A percentile compares a stretch with the other conserved stretches of the same genome.
Conservation (phyloP, 495 filamentous ascomycete species). For the Penicillium soppii region DNA sequence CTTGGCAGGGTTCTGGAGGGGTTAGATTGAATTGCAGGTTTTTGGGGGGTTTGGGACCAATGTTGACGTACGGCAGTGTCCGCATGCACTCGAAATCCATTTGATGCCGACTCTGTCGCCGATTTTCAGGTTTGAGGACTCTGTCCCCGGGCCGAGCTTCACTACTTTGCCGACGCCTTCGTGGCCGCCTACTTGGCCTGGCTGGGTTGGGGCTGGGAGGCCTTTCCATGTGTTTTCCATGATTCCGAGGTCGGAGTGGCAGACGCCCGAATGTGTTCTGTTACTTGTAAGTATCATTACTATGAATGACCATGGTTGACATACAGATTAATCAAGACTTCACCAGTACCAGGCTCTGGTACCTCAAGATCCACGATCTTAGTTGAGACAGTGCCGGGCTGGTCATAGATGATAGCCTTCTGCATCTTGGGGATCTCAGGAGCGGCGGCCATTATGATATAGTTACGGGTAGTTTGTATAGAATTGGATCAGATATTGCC, state of each 20-base stretch:
- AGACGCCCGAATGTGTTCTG: constrained; percentile 69
- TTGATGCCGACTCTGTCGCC: constrained; percentile 68
- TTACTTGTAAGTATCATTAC: constrained; percentile 23
- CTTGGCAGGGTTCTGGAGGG: constrained; percentile 48
- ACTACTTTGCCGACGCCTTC: constrained; percentile 62
- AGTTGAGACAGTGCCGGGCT: constrained; percentile 67
- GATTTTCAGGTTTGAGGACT: constrained; percentile 55
- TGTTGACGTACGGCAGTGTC: constrained; percentile 45
- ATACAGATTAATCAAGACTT: constrained; percentile 67
- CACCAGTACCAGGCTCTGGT: constrained; percentile 61
- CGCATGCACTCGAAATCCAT: constrained; percentile 48
- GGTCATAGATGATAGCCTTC: constrained; percentile 68
- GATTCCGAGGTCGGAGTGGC: constrained; percentile 64
- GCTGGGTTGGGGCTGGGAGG: constrained; percentile 62
- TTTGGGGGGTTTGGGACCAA: neutral
- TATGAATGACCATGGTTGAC: neutral
- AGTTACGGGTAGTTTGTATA: neutral
- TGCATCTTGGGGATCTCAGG: constrained; percentile 58
- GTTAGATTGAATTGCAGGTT: neutral
- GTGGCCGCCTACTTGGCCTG: constrained; percentile 66
- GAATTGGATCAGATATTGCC: neutral
- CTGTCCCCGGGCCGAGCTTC: constrained; percentile 55
- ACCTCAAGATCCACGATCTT: constrained; percentile 65
- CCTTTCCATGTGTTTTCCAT: constrained; percentile 58
- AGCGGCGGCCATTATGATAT: constrained; percentile 22